Base-by-base conservation (phyloP, 2,329 filamentous ascomycete genomes). In the Fusarium continuum region DNA sequence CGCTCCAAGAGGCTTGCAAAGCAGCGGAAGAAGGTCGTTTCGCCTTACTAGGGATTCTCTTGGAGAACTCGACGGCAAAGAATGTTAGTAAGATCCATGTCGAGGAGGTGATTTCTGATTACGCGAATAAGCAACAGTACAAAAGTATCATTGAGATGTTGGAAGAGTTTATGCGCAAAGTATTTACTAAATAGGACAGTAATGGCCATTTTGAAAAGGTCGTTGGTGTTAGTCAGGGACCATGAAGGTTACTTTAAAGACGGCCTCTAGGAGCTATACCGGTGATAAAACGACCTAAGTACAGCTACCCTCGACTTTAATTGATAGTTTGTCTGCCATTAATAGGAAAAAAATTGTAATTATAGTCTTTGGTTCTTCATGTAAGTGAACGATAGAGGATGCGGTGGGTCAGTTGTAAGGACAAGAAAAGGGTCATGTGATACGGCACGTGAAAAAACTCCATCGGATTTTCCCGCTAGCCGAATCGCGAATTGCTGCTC, bases 401-500 rank as follows among this genome's bases (percentile, higher is more conserved):
- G 13, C 6, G 7, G n/a, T 13, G 7, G 2, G 14, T 26, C 14
- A 16, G 43, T 23, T 9, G 13, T 16, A 14, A 17, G 32, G 35
- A 19, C 8, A 10, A 14, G 6, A 6, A 8, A 1, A 1, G 6
- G 5, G 9, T 67, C 76, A 78, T 67, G 73, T 78, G 76, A 65
- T 3, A 0, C 1, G 1, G 0, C 74, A 76, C 72, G 73, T 77
- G 76, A 61, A 23, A 25, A 2, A 26, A 11, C 28, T 60, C 17
- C n/a, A 50, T 74, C 78, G 79, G 79, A 78, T 73, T 76, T 72
- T 73, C 69, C 71, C 67, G 72, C 69, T 75, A 74, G 70, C 79
- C 79, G 69, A 74, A 76, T 74, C 62, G 74, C 69, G 75, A 77
- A 71, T 72, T 72, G 71, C 67, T 71, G 75, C 61, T 79, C 75